Base-by-base conservation (phyloP, 1,139 yeast genomes). In the Candida sanyaensis region DNA sequence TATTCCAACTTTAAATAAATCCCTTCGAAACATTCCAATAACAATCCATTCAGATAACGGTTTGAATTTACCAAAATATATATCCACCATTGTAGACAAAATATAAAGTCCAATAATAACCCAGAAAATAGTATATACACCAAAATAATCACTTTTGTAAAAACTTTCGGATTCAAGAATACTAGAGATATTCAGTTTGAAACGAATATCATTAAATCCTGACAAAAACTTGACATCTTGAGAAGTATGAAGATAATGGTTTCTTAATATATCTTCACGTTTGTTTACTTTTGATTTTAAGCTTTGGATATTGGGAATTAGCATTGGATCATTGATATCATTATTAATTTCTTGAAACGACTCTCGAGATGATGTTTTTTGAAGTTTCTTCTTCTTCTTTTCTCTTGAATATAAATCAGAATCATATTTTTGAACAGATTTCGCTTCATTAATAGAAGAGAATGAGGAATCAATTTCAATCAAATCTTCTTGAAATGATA, bases 61-160 rank as follows among this genome's bases (percentile, higher is more conserved):
- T n/a, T 52, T 55, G 1, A 53, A 44, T n/a, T 54, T 52, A 9
- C 65, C 67, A 55, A 63, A 59, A 45, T 70, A 64, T 17, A 70
- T 73, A 47, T 79, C 78, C 26, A 81, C 71, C 11, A 80, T 55
- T 31, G 71, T 74, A 49, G 77, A 76, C 37, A 80, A 55, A 50
- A 81, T 75, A 32, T 75, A 64, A 49, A 85, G 77, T 8, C 77
- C 84, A 8, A 84, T 77, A 3, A 79, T 78, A 47, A 86, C 66
- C 95, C 95, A 87, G 52, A 83, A 80, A 45, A 86, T 73, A 11
- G 86, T 80, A 58, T 80, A 86, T 37, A 86, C 69, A 1, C 93
- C 95, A 52, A 77, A 80, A 60, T 82, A 86, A 45, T 73, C 71
- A 6, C 81, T 69, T 1, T 63, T 51, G 49, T 68, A 64, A 52